Evolutionary conservation across 2,329 filamentous ascomycete genomes (phyloP), one percentile per base, ranked within the genome.

Genomic region (Fusarium nelsonii): DNA sequence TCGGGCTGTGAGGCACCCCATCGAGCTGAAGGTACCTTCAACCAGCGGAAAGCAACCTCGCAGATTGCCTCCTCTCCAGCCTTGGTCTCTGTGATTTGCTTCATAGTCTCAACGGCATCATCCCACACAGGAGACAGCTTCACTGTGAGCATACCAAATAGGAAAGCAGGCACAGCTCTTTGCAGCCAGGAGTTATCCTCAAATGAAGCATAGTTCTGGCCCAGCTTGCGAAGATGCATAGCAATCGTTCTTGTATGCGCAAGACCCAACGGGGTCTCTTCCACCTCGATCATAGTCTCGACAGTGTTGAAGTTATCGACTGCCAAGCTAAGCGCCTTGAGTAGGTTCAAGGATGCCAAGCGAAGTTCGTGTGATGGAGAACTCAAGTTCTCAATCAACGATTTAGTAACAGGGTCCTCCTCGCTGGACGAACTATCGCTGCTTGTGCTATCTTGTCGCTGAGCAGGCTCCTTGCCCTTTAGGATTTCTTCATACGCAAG

Each of bases 81-180:
- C 69, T 91, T 90, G 23, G 85, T 86, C 70, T 92, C 86, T 20
- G 90, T 87, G 55, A 99, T 89, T 52, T 90, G 85, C 74, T 93
- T 91, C 74, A 99, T 81, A 1, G 92, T 89, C 56, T 89, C 87
- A 51, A 91, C 88, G 1, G 92, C 88, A 73, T 97, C 93, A 63
- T 97, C 92, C 92, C 95, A 97, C 8, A 97, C 84, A 36, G 93
- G 93, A 1, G 94, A 88, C 69, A 97, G 84, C 71, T 91, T 92
- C 49, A 97, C 89, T 1, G 94, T 96, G 63, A 98, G 85, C 79
- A 97, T 87, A 49, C 96, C 96, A 73, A 97, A 97, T 73, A 93
- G 90, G 74, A 94, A 98, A 1, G 88, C 85, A 0, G 94, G 92
- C 32, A 98, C 86, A 8, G 93, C 88, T 72, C 87, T 85, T 61